Conservation (phyloP, 2,329 filamentous ascomycete genomes). For the Plenodomus biglobosus region DNA sequence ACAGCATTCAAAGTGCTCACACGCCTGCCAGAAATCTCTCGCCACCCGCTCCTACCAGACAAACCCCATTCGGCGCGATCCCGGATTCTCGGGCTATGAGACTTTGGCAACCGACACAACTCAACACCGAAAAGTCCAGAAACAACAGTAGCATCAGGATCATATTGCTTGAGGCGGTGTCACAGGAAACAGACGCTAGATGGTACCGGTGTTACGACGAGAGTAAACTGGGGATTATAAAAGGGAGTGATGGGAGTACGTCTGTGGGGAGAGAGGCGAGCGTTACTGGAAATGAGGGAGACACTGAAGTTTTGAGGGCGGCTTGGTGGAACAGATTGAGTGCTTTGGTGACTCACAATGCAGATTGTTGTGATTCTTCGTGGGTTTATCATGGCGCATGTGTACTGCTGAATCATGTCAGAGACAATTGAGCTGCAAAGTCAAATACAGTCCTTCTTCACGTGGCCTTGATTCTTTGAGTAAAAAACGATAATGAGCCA, state of each 20-base stretch:
- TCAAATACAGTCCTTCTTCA: neutral
- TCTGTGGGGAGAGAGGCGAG: conserved; percentile 32
- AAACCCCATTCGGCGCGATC: conserved; percentile 11
- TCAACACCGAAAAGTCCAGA: conserved; percentile 8
- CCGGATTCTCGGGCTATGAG: conserved; percentile 1
- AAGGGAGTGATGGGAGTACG: conserved; percentile 36
- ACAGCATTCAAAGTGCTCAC: neutral
- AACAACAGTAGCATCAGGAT: conserved; percentile 12
- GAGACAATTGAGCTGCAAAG: neutral
- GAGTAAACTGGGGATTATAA: conserved; percentile 38
- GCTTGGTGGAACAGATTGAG: too few species aligned
- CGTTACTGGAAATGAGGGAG: conserved; percentile 23
- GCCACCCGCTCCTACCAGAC: conserved; percentile 16
- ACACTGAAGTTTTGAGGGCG: too few species aligned
- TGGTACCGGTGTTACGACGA: too few species aligned
- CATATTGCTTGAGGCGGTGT: conserved; percentile 23
- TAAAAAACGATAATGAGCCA: neutral
- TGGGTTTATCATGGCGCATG: too few species aligned
- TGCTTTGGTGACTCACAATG: neutral
- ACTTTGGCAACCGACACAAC: neutral
- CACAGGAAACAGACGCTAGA: too few species aligned
- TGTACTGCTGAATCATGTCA: neutral
- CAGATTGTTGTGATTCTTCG: too few species aligned
- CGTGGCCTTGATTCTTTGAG: neutral
- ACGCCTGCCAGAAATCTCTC: conserved; percentile 12